Conservation (phyloP, 192 early-diverging fungal genomes). For the Podila epigama region DNA sequence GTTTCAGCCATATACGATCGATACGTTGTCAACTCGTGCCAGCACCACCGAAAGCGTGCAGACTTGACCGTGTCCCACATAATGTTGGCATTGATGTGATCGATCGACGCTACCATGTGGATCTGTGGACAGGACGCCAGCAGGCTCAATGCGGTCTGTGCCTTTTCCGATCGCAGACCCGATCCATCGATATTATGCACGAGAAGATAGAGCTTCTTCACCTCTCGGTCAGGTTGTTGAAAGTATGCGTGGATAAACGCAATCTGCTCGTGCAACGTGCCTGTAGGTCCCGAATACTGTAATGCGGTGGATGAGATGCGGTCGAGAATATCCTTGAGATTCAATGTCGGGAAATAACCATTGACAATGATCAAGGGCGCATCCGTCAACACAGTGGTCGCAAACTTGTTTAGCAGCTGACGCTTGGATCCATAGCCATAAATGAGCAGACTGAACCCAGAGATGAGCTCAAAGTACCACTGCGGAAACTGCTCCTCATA, state of each 20-base stretch:
- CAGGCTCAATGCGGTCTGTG: slow-evolving; percentile 70
- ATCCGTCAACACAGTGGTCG: slow-evolving; percentile 56
- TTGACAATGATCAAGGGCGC: slow-evolving; percentile 80
- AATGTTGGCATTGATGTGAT: slow-evolving; percentile 90
- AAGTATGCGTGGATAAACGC: slow-evolving; percentile 74
- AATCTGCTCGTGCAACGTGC: slow-evolving; percentile 71
- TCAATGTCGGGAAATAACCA: slow-evolving; percentile 84
- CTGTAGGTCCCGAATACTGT: slow-evolving; percentile 49
- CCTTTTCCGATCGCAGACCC: slow-evolving; percentile 71
- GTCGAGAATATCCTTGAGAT: slow-evolving; percentile 74
- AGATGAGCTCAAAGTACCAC: slow-evolving; percentile 86
- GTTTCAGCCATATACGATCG: slow-evolving; percentile 84
- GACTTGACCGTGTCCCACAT: slow-evolving; percentile 84
- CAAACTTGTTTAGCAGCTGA: slow-evolving; percentile 79
- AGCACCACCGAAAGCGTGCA: slow-evolving; percentile 81
- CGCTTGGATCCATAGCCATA: slow-evolving; percentile 97
- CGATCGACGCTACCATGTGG: slow-evolving; percentile 83
- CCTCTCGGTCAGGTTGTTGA: slow-evolving; percentile 47
- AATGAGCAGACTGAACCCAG: slow-evolving; percentile 88
- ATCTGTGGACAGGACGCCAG: slow-evolving; percentile 74
- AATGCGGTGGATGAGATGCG: slow-evolving; percentile 59
- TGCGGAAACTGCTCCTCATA: slow-evolving; percentile 79
- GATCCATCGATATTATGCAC: slow-evolving; percentile 92
- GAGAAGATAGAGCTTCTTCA: slow-evolving; percentile 72
- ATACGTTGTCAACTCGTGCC: slow-evolving; percentile 94